phyloP scores from a whole-genome alignment of 192 early-diverging fungal genomes.

The Spizellomyces sp. region DNA sequence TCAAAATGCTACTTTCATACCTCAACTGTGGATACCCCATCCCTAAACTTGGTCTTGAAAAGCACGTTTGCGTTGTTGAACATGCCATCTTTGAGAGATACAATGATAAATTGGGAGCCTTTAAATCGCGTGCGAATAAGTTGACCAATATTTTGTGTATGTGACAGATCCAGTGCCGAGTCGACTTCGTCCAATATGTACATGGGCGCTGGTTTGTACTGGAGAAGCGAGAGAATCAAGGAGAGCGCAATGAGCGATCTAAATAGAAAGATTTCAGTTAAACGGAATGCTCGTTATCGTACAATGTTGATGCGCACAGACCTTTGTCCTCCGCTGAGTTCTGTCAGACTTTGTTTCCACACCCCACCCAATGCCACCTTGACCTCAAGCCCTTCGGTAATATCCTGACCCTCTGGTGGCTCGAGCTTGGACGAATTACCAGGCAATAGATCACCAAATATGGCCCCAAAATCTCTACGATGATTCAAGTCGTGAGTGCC shows the following conservation, averaged over 20 bases:
- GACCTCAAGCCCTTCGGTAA: constrained; percentile 88
- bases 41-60: constrained; percentile 89
- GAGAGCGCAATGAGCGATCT: constrained; percentile 96
- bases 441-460: constrained; percentile 93
- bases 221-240: constrained; percentile 91
- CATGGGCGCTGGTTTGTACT: constrained; percentile 99
- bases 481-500: constrained; percentile 6
- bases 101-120: constrained; percentile 96
- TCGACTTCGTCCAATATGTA: constrained; percentile 99
- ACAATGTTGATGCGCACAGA: constrained; percentile 21
- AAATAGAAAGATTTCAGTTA: background rate
- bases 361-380: constrained; percentile 94
- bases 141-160: constrained; percentile 98
- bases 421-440: constrained; percentile 89
- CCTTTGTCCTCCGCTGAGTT: constrained; percentile 96
- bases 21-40: constrained; percentile 95
- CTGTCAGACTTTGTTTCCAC: constrained; percentile 95
- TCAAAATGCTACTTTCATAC: background rate
- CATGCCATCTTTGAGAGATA: constrained; percentile 99
- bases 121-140: constrained; percentile 90
- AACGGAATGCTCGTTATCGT: background rate
- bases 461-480: constrained; percentile 87
- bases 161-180: constrained; percentile 94
- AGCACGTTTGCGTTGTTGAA: constrained; percentile 98
- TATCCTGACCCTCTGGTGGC: constrained; percentile 76